Conservation (phyloP, 2,329 filamentous ascomycete genomes). For the Xylariaceae sp. region DNA sequence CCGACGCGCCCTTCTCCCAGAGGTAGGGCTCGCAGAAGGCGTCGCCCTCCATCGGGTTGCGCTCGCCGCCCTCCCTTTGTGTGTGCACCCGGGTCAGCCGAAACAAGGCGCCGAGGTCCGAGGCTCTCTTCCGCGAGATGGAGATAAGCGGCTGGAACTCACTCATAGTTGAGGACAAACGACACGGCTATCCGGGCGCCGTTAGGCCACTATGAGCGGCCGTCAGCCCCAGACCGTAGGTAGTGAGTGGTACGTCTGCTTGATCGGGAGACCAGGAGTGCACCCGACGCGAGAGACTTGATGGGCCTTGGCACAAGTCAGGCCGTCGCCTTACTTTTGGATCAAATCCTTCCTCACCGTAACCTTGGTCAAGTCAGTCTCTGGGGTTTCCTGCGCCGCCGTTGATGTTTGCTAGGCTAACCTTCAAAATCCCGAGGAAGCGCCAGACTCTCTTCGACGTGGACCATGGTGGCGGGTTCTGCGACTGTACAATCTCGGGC, state of each 20-base stretch:
- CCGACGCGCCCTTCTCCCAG: conserved; percentile 19
- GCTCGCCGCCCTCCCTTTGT: conserved; percentile 19
- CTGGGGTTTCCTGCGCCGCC: not conserved
- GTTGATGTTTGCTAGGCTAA: conserved; percentile 1
- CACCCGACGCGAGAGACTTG: not conserved
- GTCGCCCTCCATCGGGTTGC: conserved; percentile 19
- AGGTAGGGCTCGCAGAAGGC: conserved; percentile 15
- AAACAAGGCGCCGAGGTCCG: too few species aligned
- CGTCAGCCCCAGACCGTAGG: not conserved
- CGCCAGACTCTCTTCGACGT: conserved; percentile 10
- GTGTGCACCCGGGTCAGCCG: not conserved
- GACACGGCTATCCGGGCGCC: conserved; percentile 16
- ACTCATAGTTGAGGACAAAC: conserved; percentile 18
- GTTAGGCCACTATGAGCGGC: conserved; percentile 11
- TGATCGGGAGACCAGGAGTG: not conserved
- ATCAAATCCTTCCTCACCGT: conserved; percentile 16
- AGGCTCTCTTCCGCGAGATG: too few species aligned
- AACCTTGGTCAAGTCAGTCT: conserved; percentile 6
- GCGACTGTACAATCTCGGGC: too few species aligned
- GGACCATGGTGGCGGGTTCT: conserved; percentile 9
- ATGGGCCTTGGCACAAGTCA: not conserved
- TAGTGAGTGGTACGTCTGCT: not conserved
- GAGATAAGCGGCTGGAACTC: conserved; percentile 1
- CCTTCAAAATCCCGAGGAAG: conserved; percentile 19
- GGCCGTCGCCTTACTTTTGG: conserved; percentile 6